Evolutionary conservation across 441 rosid species (phyloP), one percentile per base, ranked within the genome.

Genomic region (Gossypium gossypioides): DNA sequence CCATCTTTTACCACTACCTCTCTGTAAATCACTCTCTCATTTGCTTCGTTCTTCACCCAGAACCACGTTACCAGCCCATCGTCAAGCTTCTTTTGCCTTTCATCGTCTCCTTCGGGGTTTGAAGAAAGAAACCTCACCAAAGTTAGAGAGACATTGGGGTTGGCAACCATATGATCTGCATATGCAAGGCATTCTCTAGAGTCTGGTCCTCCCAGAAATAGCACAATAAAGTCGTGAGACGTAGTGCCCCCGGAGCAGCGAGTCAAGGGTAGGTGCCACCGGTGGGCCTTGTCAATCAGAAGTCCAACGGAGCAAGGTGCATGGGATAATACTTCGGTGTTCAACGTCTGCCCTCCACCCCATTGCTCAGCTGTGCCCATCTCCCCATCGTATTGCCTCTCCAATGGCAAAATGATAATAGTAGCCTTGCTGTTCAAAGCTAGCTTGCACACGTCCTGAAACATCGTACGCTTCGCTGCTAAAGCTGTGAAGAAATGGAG

Each of bases 281-380:
- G 54, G 9, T 74, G 50, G 0, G 84, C 84, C 76, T 87, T 85
- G 63, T 86, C 86, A 6, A 88, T 72, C 0, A 86, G 81, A 48
- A 92, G 66, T 19, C 91, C 95, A 0, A 89, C 87, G 0, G 98
- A 91, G 74, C 98, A 92, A 0, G 96, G 96, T 0, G 95, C 87
- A 67, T 91, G 77, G 4, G 52, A 69, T 22, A 91, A 46, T 18
- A 92, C 92, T 7, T 81, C 62, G 0, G 69, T 15, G 69, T 76
- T 80, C 21, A 88, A 69, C 0, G 84, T 54, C 13, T 75, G 55
- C 1, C 86, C 84, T 0, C 68, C 69, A 8, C 76, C 78, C 8
- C 79, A 74, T 10, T 82, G 51, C 51, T 88, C 86, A 5, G 85
- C 8, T 24, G 24, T 74, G 6, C 79, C 78, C 7, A 64, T 50